Evolutionary conservation across 1,139 yeast genomes (phyloP).

Genomic region (Blastobotrys apis): DNA sequence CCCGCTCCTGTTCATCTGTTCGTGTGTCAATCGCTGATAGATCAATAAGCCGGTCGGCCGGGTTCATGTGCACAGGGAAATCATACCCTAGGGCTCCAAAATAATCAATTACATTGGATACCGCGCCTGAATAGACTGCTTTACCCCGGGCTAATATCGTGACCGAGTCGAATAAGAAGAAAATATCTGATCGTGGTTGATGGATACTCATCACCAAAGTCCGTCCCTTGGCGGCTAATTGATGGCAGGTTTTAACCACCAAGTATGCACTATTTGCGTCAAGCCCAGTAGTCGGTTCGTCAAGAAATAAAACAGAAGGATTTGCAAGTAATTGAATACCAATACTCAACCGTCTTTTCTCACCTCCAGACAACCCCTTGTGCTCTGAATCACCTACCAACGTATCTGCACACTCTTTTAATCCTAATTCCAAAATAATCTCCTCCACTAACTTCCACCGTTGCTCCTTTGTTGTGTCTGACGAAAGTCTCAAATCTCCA

Average conservation of each 20-base stretch:
- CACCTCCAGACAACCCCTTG: constrained; percentile 75
- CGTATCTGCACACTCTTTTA: constrained; percentile 57
- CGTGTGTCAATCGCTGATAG: constrained; percentile 63
- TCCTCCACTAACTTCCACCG: constrained; percentile 52
- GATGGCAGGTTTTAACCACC: constrained; percentile 58
- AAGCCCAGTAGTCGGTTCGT: constrained; percentile 87
- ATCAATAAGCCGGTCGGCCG: constrained; percentile 65
- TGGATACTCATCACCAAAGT: constrained; percentile 74
- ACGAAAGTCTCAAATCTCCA: constrained; percentile 60
- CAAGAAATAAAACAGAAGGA: constrained; percentile 73
- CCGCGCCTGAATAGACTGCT: constrained; percentile 55
- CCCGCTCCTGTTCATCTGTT: constrained; percentile 41
- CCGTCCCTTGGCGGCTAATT: constrained; percentile 57
- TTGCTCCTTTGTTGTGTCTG: constrained; percentile 40
- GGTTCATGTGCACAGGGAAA: constrained; percentile 48
- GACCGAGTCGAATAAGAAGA: constrained; percentile 62
- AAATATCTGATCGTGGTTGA: constrained; percentile 79
- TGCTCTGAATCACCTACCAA: constrained; percentile 49
- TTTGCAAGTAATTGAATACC: constrained; percentile 74
- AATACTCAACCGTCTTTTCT: constrained; percentile 69
- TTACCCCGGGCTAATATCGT: constrained; percentile 68
- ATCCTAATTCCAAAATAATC: constrained; percentile 55
- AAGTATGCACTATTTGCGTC: constrained; percentile 74
- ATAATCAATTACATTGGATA: constrained; percentile 45
- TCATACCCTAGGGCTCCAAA: constrained; percentile 47